Conservation (phyloP, 1,284 basidiomycete genomes). For the Tilletia caries region DNA sequence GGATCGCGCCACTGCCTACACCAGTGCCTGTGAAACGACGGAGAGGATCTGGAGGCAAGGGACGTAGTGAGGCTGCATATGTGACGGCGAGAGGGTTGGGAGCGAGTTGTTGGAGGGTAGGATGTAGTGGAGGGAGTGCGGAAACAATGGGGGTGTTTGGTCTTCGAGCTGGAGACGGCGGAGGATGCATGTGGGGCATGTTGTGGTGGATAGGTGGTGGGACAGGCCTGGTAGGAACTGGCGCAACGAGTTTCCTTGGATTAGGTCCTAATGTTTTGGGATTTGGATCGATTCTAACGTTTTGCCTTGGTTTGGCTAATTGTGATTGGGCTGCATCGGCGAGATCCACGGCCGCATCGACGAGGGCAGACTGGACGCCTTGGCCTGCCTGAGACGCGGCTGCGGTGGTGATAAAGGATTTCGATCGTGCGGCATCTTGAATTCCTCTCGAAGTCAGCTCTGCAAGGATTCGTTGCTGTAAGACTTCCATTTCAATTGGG, state of each 20-base stretch:
- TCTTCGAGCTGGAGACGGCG: constrained; percentile 8
- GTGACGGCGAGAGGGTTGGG: constrained; percentile 50
- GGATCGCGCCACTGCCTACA: constrained; percentile 44
- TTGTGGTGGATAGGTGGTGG: neutral
- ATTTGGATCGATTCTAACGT: neutral
- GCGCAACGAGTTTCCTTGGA: neutral
- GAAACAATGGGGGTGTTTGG: neutral
- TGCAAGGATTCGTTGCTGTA: no score
- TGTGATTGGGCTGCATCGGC: neutral
- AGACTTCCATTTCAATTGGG: no score
- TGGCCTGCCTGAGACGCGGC: no score
- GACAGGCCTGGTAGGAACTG: neutral
- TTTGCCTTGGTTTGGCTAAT: neutral
- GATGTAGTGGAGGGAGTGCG: constrained; percentile 32
- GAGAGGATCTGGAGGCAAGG: constrained; percentile 47
- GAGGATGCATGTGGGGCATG: constrained; percentile 15
- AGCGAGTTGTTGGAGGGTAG: constrained; percentile 40
- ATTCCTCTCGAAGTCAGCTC: no score
- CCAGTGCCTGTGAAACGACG: constrained; percentile 46
- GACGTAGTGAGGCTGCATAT: constrained; percentile 49
- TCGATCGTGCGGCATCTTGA: no score
- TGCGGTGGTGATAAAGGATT: no score
- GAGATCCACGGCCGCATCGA: no score
- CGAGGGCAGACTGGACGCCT: no score
- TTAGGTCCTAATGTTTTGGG: neutral